phyloP scores from a whole-genome alignment of 164 flowering plant genomes.

The Saururus chinensis region DNA sequence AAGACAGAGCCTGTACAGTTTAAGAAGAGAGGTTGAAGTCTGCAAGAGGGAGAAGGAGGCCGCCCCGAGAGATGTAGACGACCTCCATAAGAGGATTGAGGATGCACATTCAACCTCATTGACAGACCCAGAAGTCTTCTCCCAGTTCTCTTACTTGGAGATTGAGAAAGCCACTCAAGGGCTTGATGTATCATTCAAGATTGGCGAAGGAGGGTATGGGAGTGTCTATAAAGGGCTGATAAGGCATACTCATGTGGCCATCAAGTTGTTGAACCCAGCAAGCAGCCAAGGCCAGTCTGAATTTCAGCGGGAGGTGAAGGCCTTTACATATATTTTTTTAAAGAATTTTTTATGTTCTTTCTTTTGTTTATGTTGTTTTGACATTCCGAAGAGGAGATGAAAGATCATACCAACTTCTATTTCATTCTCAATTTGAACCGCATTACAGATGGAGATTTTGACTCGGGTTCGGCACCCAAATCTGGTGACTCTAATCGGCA shows the following conservation, averaged over 20 bases:
- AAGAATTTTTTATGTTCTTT: too few relatives aligned
- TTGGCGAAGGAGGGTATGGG: constrained; percentile 87
- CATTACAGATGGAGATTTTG: constrained; percentile 60
- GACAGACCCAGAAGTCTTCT: constrained; percentile 23
- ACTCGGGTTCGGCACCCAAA: constrained; percentile 82
- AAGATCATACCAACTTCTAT: too few relatives aligned
- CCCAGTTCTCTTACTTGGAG: constrained; percentile 52
- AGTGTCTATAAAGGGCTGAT: constrained; percentile 55
- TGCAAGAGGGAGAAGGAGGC: constrained; percentile 51
- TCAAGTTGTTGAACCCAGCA: constrained; percentile 47
- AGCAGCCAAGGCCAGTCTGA: constrained; percentile 64
- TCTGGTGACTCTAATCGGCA: constrained; percentile 72
- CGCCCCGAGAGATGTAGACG: constrained; percentile 54
- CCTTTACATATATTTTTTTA: too few relatives aligned
- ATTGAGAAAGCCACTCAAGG: constrained; percentile 54
- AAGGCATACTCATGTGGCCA: constrained; percentile 62
- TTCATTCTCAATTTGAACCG: neutral
- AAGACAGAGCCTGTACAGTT: constrained; percentile 33
- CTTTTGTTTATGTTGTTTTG: neutral
- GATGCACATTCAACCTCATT: constrained; percentile 19
- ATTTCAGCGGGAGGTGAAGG: constrained; percentile 77
- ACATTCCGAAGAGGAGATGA: too few relatives aligned
- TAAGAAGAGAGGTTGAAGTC: constrained; percentile 46
- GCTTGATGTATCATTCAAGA: constrained; percentile 47
- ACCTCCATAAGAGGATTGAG: constrained; percentile 29